Conservation (phyloP, 495 filamentous ascomycete species). For the Annulohypoxylon bovei region DNA sequence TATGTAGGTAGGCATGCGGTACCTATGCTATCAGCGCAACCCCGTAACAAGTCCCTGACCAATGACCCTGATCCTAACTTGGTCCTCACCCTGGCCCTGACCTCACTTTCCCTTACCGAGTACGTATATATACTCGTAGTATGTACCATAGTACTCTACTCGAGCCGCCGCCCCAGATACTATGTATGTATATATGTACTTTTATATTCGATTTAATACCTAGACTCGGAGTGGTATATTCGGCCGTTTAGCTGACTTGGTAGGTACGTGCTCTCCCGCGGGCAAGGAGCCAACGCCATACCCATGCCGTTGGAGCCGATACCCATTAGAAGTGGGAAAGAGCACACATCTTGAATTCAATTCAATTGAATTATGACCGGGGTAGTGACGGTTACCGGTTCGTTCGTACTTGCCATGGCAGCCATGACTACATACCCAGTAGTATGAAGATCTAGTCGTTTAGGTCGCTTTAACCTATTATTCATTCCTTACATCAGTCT, state of each 20-base stretch:
- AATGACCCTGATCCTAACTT: slow-evolving; percentile 6
- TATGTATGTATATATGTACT: not conserved
- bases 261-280: slow-evolving; percentile 31
- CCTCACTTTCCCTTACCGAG: slow-evolving; percentile 36
- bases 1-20: not conserved
- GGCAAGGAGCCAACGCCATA: slow-evolving; percentile 35
- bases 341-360: slow-evolving; percentile 8
- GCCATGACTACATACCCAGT: not conserved
- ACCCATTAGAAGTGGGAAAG: slow-evolving; percentile 22
- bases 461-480: not conserved
- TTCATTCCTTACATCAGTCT: slow-evolving; percentile 6
- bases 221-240: slow-evolving; percentile 29
- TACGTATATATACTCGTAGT: slow-evolving; percentile 26
- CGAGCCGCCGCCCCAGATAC: slow-evolving; percentile 27
- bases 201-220: slow-evolving; percentile 17
- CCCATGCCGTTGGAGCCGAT: slow-evolving; percentile 45
- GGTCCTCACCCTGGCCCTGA: slow-evolving; percentile 9
- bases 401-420: slow-evolving; percentile 25
- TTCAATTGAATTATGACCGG: slow-evolving; percentile 27
- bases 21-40: slow-evolving; percentile 30
- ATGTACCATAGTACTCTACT: slow-evolving; percentile 31
- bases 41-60: slow-evolving; percentile 21
- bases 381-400: slow-evolving; percentile 29
- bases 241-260: slow-evolving; percentile 30
- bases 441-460: slow-evolving; percentile 24